Evolutionary conservation across 164 flowering plant species (phyloP).

Genomic region (Akebia trifoliata): DNA sequence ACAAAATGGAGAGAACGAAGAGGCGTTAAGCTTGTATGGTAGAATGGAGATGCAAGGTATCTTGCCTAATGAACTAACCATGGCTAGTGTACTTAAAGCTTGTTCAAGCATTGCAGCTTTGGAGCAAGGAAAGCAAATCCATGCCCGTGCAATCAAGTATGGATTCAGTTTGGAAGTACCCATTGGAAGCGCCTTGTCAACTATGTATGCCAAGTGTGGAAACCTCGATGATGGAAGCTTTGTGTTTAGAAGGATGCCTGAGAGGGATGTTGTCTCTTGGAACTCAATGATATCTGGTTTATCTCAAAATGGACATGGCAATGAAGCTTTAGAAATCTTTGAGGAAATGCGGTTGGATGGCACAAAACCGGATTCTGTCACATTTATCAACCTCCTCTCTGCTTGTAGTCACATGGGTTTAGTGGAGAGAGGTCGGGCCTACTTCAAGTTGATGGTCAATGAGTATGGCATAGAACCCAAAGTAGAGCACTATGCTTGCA

Average conservation of each 20-base stretch:
- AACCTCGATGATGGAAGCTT: slow-evolving; percentile 49
- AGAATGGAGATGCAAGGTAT: slow-evolving; percentile 64
- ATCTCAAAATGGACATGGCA: slow-evolving; percentile 68
- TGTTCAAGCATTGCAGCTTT: slow-evolving; percentile 72
- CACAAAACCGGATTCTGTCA: slow-evolving; percentile 58
- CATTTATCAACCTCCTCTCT: slow-evolving; percentile 72
- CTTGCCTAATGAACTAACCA: slow-evolving; percentile 65
- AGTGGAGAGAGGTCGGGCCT: slow-evolving; percentile 60
- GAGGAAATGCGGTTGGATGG: slow-evolving; percentile 61
- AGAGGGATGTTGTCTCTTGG: slow-evolving; percentile 67
- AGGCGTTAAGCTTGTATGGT: slow-evolving; percentile 51
- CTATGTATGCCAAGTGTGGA: slow-evolving; percentile 85
- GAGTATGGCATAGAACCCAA: slow-evolving; percentile 45
- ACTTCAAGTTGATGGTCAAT: slow-evolving; percentile 52
- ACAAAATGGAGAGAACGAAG: slow-evolving; percentile 78
- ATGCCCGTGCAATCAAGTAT: slow-evolving; percentile 54
- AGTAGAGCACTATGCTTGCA: slow-evolving; percentile 80
- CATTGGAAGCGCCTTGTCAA: slow-evolving; percentile 70
- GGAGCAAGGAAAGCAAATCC: slow-evolving; percentile 82
- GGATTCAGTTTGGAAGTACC: slow-evolving; percentile 62
- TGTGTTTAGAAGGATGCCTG: slow-evolving; percentile 55
- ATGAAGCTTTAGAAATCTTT: slow-evolving; percentile 58
- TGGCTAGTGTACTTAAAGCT: slow-evolving; percentile 76
- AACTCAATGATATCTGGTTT: slow-evolving; percentile 86
- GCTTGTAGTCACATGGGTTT: slow-evolving; percentile 86